phyloP scores from a whole-genome alignment of 2,329 filamentous ascomycete genomes.

The Colletotrichum echinochloae region DNA sequence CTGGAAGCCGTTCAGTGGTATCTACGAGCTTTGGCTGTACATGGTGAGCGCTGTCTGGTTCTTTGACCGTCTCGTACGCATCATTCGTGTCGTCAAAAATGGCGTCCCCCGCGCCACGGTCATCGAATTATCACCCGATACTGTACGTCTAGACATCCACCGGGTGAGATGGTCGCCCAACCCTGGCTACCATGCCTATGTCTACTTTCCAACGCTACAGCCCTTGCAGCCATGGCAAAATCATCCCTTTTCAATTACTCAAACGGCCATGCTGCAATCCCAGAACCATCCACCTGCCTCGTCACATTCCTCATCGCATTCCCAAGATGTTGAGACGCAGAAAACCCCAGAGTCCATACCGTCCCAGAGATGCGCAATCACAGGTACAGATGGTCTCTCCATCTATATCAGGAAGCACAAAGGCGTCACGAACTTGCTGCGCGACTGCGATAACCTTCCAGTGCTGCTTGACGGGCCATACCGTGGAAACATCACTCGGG shows the following conservation, averaged over 20 bases:
- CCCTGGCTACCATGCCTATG: slow-evolving; percentile 48
- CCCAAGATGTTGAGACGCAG: too few relatives aligned
- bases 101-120: slow-evolving; percentile 53
- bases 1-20: slow-evolving; percentile 50
- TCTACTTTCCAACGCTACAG: slow-evolving; percentile 60
- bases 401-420: too few relatives aligned
- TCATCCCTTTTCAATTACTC: slow-evolving; percentile 62
- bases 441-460: too few relatives aligned
- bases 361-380: too few relatives aligned
- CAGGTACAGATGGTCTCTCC: too few relatives aligned
- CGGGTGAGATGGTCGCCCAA: slow-evolving; percentile 44
- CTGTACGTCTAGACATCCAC: slow-evolving; percentile 56
- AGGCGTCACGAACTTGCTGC: too few relatives aligned
- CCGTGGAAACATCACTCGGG: too few relatives aligned
- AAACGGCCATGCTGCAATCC: too few relatives aligned
- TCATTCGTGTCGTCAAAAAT: slow-evolving; percentile 52
- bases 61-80: slow-evolving; percentile 59
- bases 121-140: slow-evolving; percentile 47
- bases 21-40: slow-evolving; percentile 58
- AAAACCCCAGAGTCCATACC: too few relatives aligned
- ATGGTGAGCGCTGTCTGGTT: slow-evolving; percentile 46
- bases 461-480: too few relatives aligned
- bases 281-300: too few relatives aligned
- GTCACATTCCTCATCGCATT: too few relatives aligned
- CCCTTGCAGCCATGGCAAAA: slow-evolving; percentile 61